Evolutionary conservation across 2,329 filamentous ascomycete genomes (phyloP), one percentile per base, ranked within the genome.

Genomic region (Diplodia corticola): DNA sequence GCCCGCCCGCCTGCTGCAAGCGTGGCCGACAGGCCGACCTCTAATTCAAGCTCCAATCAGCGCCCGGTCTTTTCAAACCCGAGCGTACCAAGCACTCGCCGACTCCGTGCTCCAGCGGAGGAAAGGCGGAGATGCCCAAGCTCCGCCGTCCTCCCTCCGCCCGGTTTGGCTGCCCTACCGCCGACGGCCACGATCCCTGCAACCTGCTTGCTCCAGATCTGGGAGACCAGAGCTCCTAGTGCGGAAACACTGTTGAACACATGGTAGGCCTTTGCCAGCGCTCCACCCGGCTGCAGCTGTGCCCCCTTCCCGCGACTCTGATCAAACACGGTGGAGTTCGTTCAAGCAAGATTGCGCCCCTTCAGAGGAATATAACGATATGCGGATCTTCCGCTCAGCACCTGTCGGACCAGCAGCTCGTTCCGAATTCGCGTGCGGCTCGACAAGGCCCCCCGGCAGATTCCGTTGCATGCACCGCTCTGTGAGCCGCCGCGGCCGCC

Each of bases 11-110:
- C 35, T 26, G 55, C 46, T 40, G 55, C 55, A 48, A 54, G 49
- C 51, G 33, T 49, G 49, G 49, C 37, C 54, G 24, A 46, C 54
- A 49, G 28, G 28, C 44, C 57, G 49, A 61, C 57, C 28, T 61
- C 37, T 49, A 61, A 61, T 61, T 46, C 37, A 37, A 55, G 20
- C 63, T 64, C 63, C 63, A 64, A 64, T 64, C 50, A 64, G 35
- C 51, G n/a, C 35, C 37, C 26, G 24, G 24, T 20, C 26, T 24
- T 64, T 64, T 37, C 63, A 46, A 64, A 64, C 35, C 60, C 60
- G 48, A 33, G 28, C 37, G 46, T 30, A 64, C 60, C 63, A 61
- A 61, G 57, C 51, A 55, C 50, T 44, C 17, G 35, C 12, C 37
- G 50, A 64, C 50, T 55, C 63, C 63, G 37, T 64, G 61, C 35